Conservation (phyloP, 2,329 filamentous ascomycete species). For the Penicillium sp. region DNA sequence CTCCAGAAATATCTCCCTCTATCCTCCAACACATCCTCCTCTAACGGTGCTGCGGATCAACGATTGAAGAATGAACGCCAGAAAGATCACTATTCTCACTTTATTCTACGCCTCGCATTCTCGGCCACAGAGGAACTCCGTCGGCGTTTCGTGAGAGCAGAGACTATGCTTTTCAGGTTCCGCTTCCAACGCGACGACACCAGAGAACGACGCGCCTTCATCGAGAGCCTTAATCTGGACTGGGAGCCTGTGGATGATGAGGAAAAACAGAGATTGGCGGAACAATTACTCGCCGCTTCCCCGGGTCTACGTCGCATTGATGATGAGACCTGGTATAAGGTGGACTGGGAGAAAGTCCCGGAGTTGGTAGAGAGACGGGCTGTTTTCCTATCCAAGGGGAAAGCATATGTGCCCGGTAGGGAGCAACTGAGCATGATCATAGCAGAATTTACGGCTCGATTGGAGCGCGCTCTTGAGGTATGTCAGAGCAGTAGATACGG, state of each 20-base stretch:
- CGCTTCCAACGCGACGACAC: slow-evolving; percentile 67
- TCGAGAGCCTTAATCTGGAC: slow-evolving; percentile 66
- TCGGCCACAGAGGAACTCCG: slow-evolving; percentile 83
- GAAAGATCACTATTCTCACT: slow-evolving; percentile 96
- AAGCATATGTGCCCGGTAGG: slow-evolving; percentile 78
- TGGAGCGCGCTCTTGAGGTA: slow-evolving; percentile 79
- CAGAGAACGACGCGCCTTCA: slow-evolving; percentile 64
- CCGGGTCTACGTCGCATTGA: slow-evolving; percentile 48
- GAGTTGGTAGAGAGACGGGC: slow-evolving; percentile 73
- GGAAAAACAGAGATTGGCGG: slow-evolving; percentile 56
- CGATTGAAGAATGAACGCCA: slow-evolving; percentile 63
- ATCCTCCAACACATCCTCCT: slow-evolving; percentile 60
- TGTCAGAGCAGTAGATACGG: slow-evolving; percentile 21
- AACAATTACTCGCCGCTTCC: slow-evolving; percentile 54
- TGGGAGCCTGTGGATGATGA: slow-evolving; percentile 80
- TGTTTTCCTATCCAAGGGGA: slow-evolving; percentile 69
- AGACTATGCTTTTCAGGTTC: slow-evolving; percentile 80
- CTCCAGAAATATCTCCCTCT: slow-evolving; percentile 81
- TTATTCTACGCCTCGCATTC: slow-evolving; percentile 89
- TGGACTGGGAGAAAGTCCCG: slow-evolving; percentile 87
- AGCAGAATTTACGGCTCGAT: slow-evolving; percentile 68
- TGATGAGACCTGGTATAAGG: slow-evolving; percentile 87
- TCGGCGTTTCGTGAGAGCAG: slow-evolving; percentile 72
- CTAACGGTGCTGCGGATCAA: slow-evolving; percentile 42
- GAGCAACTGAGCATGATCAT: slow-evolving; percentile 86